Evolutionary conservation across 495 filamentous ascomycete genomes (phyloP).

Genomic region (Neurospora tetraspora): DNA sequence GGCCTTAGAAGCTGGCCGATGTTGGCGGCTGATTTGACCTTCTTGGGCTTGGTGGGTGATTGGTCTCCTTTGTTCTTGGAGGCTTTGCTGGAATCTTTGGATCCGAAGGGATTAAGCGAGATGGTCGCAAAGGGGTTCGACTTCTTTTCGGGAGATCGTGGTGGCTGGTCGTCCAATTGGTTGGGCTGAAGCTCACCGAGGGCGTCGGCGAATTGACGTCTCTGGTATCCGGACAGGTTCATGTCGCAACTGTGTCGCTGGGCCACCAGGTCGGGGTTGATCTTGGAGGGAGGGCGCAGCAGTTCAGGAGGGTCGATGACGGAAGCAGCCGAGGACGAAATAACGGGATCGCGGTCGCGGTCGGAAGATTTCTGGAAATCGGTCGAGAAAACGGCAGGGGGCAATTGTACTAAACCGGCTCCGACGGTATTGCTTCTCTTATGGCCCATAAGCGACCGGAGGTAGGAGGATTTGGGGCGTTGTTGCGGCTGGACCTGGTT

Average conservation of each 20-base stretch:
- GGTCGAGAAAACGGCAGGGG: constrained; percentile 14
- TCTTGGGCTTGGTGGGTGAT: constrained; percentile 55
- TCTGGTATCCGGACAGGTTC: constrained; percentile 15
- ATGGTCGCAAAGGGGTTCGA: constrained; percentile 50
- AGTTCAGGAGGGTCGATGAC: background rate
- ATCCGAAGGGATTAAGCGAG: constrained; percentile 47
- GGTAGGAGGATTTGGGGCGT: constrained; percentile 47
- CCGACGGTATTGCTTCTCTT: constrained; percentile 41
- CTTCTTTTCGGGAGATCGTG: constrained; percentile 44
- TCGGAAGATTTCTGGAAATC: background rate
- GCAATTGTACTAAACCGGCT: constrained; percentile 17
- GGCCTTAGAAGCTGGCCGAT: constrained; percentile 54
- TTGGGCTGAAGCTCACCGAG: constrained; percentile 43
- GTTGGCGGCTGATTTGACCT: constrained; percentile 76
- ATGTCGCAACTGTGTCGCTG: constrained; percentile 5
- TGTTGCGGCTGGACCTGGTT: constrained; percentile 17
- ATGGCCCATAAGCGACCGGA: constrained; percentile 46
- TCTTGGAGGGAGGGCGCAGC: background rate
- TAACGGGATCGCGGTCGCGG: background rate
- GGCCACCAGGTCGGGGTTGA: constrained; percentile 10
- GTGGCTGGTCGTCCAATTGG: constrained; percentile 25
- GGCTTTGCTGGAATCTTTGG: constrained; percentile 39
- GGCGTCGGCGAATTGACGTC: constrained; percentile 27
- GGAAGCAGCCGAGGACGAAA: background rate
- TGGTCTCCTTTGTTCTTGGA: constrained; percentile 24